Base-by-base conservation (phyloP, 371 early-diverging fungal genomes). In the Modicella reniformis region DNA sequence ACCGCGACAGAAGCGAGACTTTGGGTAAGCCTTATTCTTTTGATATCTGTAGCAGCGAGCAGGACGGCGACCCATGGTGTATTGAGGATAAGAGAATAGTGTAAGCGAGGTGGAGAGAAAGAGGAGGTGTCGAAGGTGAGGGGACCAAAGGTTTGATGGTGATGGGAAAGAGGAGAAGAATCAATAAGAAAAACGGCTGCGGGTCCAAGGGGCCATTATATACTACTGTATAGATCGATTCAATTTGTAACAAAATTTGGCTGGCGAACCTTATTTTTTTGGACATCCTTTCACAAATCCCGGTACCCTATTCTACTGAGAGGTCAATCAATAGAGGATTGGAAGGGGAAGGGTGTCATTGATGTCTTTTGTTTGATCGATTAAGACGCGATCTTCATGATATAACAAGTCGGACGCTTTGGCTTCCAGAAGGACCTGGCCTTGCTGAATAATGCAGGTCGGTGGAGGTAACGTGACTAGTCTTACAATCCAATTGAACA, bases 11-110 rank as follows among this genome's bases (percentile, higher is more conserved):
- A 94, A 99, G 80, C 99, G 94, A 70, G 97, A 97, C 93, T 99
- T 99, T 81, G 99, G 99, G 88, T 99, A 99, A 75, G 99, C 99
- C 94, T 99, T 99, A 95, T 99, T 99, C 90, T 98, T 99, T 87
- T 99, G 97, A 91, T 99, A 99, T 85, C 97, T 92, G 90, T 98
- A 98, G 90, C 98, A 98, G 80, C 97, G 94, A 87, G 98, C 98
- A 74, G 98, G 98, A 95, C 98, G 97, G 72, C 98, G 97, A 96
- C 97, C 98, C 98, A 98, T 96, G 73, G 80, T 67, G 56, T 67
- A 65, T 30, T 19, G 29, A 10, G 12, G 19, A 40, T 59, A 9
- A 4, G n/a, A 10, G 53, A 37, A 55, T 17, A 19, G 44, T 44
- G 26, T 15, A n/a, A 47, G 37, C 37, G 6, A 7, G 26, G 8